Base-by-base conservation (phyloP, 2,329 filamentous ascomycete species). In the Cladosporium halotolerans region DNA sequence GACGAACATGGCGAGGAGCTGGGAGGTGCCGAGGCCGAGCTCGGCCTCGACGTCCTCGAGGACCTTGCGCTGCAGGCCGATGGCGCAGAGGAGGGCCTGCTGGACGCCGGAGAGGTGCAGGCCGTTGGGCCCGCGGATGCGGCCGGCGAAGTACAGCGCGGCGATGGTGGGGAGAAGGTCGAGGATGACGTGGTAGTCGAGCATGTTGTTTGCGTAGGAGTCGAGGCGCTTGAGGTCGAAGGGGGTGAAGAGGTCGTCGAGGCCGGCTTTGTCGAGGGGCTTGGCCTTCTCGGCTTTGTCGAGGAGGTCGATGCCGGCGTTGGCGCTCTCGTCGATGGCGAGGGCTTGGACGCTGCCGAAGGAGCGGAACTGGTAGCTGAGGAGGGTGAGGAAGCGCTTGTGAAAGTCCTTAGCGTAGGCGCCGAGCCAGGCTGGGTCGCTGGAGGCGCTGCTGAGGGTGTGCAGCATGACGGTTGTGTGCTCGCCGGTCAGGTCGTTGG, bases 401-500 rank as follows among this genome's bases (percentile, higher is more conserved):
- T 97, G 91, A 79, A 97, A 99, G 70, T 99, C 93, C 57, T 86
- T 82, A 3, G 92, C 81, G 66, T 95, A 99, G 2, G 90, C 89
- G 13, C 88, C 89, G 0, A 97, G 83, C 93, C 93, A 97, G 63
- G 81, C 83, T 53, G 76, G 77, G 61, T 96, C 89, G 40, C 83
- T 84, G 51, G 76, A 77, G 49, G 72, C 76, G 55, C 82, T 78
- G 6, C 58, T 61, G 2, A 99, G 78, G 1, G 90, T 87, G 54
- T 89, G 83, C 45, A 99, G 79, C 95, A 99, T 99, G 28, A 99
- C 92, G 67, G 90, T 96, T 0, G 93, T 96, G 69, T 99, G 93
- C 72, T 99, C 93, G 52, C 93, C 93, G 0, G 95, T 99, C 43
- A 99, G 78, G 54, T 97, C 93, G 67, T 97, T 99, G 48, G 93